Evolutionary conservation across 345 rosid genomes (phyloP).

Genomic region (Rhodamnia rubescens): DNA sequence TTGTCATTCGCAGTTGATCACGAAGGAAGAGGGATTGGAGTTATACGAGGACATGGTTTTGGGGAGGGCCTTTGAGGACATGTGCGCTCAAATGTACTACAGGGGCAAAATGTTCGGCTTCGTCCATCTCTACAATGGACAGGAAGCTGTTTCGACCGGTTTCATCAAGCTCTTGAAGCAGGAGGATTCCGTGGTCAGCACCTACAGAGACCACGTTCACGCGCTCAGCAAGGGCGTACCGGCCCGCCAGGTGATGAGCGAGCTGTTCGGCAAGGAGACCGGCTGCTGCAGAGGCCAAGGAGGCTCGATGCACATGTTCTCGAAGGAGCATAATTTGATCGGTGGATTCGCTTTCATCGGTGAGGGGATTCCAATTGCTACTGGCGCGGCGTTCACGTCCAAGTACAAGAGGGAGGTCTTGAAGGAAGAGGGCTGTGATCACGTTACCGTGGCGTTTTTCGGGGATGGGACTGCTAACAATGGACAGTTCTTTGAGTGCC

Average conservation of each 20-base stretch:
- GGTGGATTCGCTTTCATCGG: constrained; percentile 64
- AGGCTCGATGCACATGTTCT: constrained; percentile 61
- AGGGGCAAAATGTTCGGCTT: constrained; percentile 58
- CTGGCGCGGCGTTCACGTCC: constrained; percentile 45
- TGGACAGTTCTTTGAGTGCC: constrained; percentile 58
- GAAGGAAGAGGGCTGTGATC: constrained; percentile 28
- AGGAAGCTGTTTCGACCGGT: constrained; percentile 53
- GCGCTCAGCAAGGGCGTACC: constrained; percentile 50
- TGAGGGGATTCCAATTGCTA: constrained; percentile 52
- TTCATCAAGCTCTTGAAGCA: constrained; percentile 41
- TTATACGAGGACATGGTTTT: constrained; percentile 48
- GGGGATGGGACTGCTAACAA: constrained; percentile 57
- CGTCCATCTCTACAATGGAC: constrained; percentile 56
- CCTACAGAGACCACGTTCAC: constrained; percentile 52
- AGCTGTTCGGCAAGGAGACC: constrained; percentile 52
- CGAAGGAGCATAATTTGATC: constrained; percentile 45
- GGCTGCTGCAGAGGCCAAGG: constrained; percentile 59
- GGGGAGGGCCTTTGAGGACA: constrained; percentile 50
- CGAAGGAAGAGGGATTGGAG: constrained; percentile 46
- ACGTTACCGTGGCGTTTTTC: constrained; percentile 44
- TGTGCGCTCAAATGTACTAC: constrained; percentile 60
- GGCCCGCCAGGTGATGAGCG: constrained; percentile 51
- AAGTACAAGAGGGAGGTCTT: constrained; percentile 41
- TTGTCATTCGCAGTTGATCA: constrained; percentile 19
- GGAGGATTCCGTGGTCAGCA: constrained; percentile 38